These are phyloP conservation scores for Cryomyces minteri DNA, from an alignment of 495 filamentous ascomycete genomes.

Conservation along the genomic window DNA sequence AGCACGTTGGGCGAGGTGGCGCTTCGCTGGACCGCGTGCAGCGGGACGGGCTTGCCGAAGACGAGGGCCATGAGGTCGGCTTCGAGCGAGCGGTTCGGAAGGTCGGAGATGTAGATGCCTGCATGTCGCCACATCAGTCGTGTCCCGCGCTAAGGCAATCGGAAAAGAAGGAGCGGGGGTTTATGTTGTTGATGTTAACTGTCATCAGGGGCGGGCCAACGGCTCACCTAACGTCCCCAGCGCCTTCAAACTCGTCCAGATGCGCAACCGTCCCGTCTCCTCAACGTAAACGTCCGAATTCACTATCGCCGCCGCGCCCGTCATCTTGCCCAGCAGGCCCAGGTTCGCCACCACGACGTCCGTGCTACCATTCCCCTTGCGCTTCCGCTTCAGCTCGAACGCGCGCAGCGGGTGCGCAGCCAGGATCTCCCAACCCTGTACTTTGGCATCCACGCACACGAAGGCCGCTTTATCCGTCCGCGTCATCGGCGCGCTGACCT, in stretches of 20 bases:
- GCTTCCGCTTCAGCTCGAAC: conserved; percentile 28
- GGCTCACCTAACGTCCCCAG: conserved; percentile 57
- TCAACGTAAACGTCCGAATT: conserved; percentile 34
- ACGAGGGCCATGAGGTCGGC: conserved; percentile 63
- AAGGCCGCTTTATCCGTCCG: conserved; percentile 13
- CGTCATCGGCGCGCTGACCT: conserved; percentile 29
- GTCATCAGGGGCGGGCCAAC: not conserved
- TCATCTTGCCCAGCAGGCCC: conserved; percentile 78
- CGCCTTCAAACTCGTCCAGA: conserved; percentile 57
- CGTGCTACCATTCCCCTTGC: conserved; percentile 10
- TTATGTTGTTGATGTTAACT: not conserved
- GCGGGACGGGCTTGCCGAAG: conserved; percentile 45
- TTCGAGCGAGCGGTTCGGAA: conserved; percentile 37
- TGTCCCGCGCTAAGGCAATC: not conserved
- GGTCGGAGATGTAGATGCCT: conserved; percentile 54
- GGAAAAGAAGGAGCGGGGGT: not conserved
- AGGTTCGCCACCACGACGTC: conserved; percentile 37
- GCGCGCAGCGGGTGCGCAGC: conserved; percentile 45
- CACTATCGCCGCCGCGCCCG: conserved; percentile 61
- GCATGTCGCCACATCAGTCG: not conserved
- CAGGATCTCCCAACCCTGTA: conserved; percentile 65
- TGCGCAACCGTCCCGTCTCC: conserved; percentile 38
- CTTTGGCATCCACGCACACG: conserved; percentile 39
- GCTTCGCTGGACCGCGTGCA: conserved; percentile 42
- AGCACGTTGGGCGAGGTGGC: conserved; percentile 38